Evolutionary conservation across 1,284 basidiomycete species (phyloP), one percentile per base, ranked within the genome.

Genomic region (Trichosporon ovoides): DNA sequence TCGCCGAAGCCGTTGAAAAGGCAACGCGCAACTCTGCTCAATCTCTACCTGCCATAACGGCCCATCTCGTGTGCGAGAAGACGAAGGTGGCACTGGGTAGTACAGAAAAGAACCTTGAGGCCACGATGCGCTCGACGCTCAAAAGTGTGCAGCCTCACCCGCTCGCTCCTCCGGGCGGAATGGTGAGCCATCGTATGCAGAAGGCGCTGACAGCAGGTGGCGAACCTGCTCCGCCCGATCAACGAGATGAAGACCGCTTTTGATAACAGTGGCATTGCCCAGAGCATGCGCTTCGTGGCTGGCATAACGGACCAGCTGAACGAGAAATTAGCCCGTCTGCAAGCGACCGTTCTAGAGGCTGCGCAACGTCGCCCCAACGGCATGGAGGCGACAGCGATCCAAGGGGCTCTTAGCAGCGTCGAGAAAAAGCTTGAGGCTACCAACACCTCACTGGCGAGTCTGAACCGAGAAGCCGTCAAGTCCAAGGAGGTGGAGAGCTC

Each of bases 141-240:
- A 16, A 48, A 10, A 53, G 19, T 11, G 12, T 56, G 13, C 51
- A 36, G 18, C 14, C 51, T 22, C 28, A 52, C n/a, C 40, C 53
- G 6, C 9, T 38, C 31, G 24, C 33, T 10, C 22, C 43, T 12
- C 37, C 28, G 1, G 37, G 24, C 4, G 55, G 20, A 1, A 56
- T 38, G 19, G 55, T 56, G 36, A 56, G 54, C n/a, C 10, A 18
- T n/a, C 16, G 1, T n/a, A 14, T 3, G 13, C 3, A 19, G 9
- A 36, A 16, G 7, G 11, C 10, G 19, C 56, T 57, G 35, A 57
- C 50, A 6, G 9, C 33, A 60, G 56, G 28, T 61, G 3, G 37
- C 43, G 4, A 43, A 40, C 9, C 63, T 71, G n/a, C 12, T 67
- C 12, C 50, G 37, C 14, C 60, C 61, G 10, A 38, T 68, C 13